A percentile compares a stretch with the other conserved stretches of the same genome.
These are phyloP conservation scores for Tympanopsis confertula DNA, from an alignment of 2,329 filamentous ascomycete species.

Conservation along the genomic window DNA sequence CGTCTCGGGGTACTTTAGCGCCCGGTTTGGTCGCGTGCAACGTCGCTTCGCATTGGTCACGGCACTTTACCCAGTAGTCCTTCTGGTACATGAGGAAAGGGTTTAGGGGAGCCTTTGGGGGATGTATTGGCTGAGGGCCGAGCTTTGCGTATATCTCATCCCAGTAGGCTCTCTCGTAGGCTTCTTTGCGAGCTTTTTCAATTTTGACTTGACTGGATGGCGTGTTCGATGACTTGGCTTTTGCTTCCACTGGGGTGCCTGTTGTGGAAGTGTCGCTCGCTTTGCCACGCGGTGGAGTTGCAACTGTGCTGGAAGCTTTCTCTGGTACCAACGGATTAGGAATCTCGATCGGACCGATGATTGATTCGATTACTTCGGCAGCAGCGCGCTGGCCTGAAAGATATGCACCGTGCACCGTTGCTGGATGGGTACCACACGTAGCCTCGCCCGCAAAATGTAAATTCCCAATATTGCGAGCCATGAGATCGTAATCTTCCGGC, in stretches of 20 bases:
- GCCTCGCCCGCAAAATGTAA: conserved; percentile 61
- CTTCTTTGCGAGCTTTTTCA: background rate
- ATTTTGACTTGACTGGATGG: conserved; percentile 39
- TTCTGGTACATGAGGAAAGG: conserved; percentile 58
- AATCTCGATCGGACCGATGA: conserved; percentile 46
- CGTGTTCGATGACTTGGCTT: conserved; percentile 43
- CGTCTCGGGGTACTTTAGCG: conserved; percentile 29
- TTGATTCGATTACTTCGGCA: conserved; percentile 45
- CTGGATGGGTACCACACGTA: conserved; percentile 57
- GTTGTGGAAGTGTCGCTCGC: conserved; percentile 6
- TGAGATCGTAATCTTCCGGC: conserved; percentile 54
- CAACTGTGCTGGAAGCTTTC: conserved; percentile 21
- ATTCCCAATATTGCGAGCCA: conserved; percentile 44
- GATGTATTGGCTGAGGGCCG: conserved; percentile 36
- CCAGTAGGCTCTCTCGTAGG: conserved; percentile 11
- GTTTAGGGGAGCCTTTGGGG: conserved; percentile 36
- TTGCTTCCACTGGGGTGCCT: conserved; percentile 14
- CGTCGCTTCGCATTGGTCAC: conserved; percentile 31
- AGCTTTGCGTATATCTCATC: conserved; percentile 14
- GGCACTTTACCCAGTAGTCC: conserved; percentile 40
- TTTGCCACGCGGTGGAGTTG: conserved; percentile 2
- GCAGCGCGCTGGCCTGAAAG: conserved; percentile 55
- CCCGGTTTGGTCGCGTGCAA: conserved; percentile 30
- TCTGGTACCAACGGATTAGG: conserved; percentile 41
- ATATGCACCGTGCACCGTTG: conserved; percentile 59